Conservation (phyloP, 1,284 basidiomycete genomes). For the Thecaphora frezii region DNA sequence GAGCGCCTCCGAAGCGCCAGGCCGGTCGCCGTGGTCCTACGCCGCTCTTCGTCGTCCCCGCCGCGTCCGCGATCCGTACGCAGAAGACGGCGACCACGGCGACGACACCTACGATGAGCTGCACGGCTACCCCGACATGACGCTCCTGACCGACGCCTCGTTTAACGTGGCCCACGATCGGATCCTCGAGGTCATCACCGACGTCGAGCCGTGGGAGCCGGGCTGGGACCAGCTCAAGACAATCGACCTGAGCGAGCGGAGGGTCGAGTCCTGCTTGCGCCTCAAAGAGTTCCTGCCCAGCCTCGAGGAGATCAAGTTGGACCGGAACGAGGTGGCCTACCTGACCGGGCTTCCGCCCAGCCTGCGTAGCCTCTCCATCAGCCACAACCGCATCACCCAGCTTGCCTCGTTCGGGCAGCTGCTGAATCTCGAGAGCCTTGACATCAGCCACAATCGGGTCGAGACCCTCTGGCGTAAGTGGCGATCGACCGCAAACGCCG, state of each 20-base stretch:
- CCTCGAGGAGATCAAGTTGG: slow-evolving; percentile 76
- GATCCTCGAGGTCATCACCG: slow-evolving; percentile 88
- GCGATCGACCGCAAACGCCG: too few species aligned
- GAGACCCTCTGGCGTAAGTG: slow-evolving; percentile 63
- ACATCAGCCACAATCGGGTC: slow-evolving; percentile 86
- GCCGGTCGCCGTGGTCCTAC: slow-evolving; percentile 33
- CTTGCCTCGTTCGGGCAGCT: slow-evolving; percentile 88
- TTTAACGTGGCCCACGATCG: slow-evolving; percentile 88
- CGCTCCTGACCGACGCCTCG: slow-evolving; percentile 77
- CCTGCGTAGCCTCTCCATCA: slow-evolving; percentile 38
- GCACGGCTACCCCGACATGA: slow-evolving; percentile 38
- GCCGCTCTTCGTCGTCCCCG: slow-evolving; percentile 23
- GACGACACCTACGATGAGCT: slow-evolving; percentile 34
- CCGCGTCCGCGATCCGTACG: slow-evolving; percentile 4
- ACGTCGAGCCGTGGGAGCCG: slow-evolving; percentile 90
- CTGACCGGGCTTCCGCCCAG: slow-evolving; percentile 48
- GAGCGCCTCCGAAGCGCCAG: slow-evolving; percentile 8
- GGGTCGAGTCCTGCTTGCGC: slow-evolving; percentile 83
- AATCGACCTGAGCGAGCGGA: slow-evolving; percentile 78
- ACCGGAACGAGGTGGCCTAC: slow-evolving; percentile 48
- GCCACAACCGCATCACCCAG: slow-evolving; percentile 69
- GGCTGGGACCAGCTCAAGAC: slow-evolving; percentile 81
- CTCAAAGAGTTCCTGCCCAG: slow-evolving; percentile 90
- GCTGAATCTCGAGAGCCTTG: slow-evolving; percentile 79
- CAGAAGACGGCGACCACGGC: slow-evolving; percentile 4